These are phyloP conservation scores for Fusarium sp. DNA, from an alignment of 2,329 filamentous ascomycete species.

Conservation along the genomic window DNA sequence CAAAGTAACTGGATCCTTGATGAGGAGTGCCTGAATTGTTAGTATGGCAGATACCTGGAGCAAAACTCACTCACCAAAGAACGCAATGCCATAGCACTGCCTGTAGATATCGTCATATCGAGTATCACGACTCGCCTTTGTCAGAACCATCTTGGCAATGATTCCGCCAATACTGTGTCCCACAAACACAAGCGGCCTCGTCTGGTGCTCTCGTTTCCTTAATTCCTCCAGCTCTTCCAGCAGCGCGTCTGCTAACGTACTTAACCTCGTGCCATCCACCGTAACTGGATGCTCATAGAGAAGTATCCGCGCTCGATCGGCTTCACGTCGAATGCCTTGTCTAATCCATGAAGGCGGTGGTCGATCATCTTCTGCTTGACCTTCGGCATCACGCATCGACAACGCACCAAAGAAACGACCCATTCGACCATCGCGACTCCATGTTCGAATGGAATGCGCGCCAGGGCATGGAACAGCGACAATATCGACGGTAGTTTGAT, in stretches of 20 bases:
- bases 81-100: constrained; percentile 70
- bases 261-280: constrained; percentile 54
- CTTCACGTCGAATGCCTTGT: constrained; percentile 62
- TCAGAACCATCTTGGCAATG: constrained; percentile 67
- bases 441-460: constrained; percentile 63
- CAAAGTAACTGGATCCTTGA: constrained; percentile 71
- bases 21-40: constrained; percentile 64
- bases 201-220: constrained; percentile 49
- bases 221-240: constrained; percentile 56
- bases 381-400: constrained; percentile 54
- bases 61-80: constrained; percentile 60
- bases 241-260: constrained; percentile 58
- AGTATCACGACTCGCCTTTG: constrained; percentile 56
- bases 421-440: constrained; percentile 62
- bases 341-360: constrained; percentile 61
- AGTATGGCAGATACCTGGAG: background rate
- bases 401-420: constrained; percentile 59
- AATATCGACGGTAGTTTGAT: constrained; percentile 65
- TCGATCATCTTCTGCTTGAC: constrained; percentile 33
- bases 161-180: constrained; percentile 71
- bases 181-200: constrained; percentile 68
- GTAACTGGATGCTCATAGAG: constrained; percentile 62
- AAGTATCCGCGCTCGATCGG: constrained; percentile 60
- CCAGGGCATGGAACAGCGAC: constrained; percentile 66
- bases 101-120: constrained; percentile 59